Base-by-base conservation (phyloP, 1,284 basidiomycete species). In the Trichosporon coremiiforme region DNA sequence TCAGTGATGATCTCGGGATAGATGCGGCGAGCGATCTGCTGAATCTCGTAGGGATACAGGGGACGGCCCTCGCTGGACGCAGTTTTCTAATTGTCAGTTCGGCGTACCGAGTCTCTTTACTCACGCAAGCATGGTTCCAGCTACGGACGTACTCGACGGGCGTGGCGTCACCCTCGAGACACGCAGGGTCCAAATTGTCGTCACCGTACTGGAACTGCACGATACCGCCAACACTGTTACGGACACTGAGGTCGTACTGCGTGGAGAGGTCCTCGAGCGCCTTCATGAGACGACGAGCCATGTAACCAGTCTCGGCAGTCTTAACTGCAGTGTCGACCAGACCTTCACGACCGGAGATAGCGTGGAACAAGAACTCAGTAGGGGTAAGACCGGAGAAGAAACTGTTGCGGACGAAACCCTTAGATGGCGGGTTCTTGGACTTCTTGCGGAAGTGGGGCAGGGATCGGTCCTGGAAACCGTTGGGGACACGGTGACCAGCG, bases 281-380 rank as follows among this genome's bases (percentile, higher is more conserved):
- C 83, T 99, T 99, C 97, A 99, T 99, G 75, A 99, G 84, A 73
- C 97, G 91, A 72, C 97, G 90, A 79, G 96, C 94, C 96, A 99
- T 99, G 86, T 99, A 99, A 55, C 97, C 97, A 1, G 97, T 99
- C 84, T 99, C 97, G 20, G 97, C 97, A 0, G 97, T 99, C 85
- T 99, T 99, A 84, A 99, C 97, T 29, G 96, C 96, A 0, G 97
- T 99, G 85, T 99, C 97, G 79, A 99, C 96, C 63, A 99, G 85
- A 85, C 97, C 97, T 85, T 99, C 97, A 81, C 97, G 91, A 75
- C 97, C 97, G 25, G 96, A 98, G 78, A 99, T 98, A 71, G 95
- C 97, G 85, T 99, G 97, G 87, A 99, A 99, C 68, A 99, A 83
- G 85, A 99, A 99, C 80, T 99, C 97, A 12, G 96, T 96, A 0